Percentiles rank a stretch among this genome's conserved stretches.
These are phyloP conservation scores for Phytopythium delawarense DNA, from an alignment of 352 stramenopile species.

Conservation along the genomic window DNA sequence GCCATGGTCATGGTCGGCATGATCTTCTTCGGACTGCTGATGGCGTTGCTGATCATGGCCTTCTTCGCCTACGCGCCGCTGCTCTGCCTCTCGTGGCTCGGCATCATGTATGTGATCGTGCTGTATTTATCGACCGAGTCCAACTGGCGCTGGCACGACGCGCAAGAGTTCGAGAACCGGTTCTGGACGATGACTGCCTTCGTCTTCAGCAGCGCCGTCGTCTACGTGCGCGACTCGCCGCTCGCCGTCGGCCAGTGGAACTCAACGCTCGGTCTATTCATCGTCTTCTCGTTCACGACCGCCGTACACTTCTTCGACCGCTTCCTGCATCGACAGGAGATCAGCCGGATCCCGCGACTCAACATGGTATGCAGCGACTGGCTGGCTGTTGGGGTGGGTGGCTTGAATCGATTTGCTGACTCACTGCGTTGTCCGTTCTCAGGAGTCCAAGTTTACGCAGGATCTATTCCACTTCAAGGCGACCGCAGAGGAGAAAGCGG, in stretches of 20 bases:
- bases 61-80: conserved; percentile 82
- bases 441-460: conserved; percentile 50
- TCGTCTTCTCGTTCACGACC: conserved; percentile 78
- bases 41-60: conserved; percentile 67
- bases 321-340: conserved; percentile 70
- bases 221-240: conserved; percentile 95
- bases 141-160: conserved; percentile 84
- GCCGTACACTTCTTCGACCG: conserved; percentile 81
- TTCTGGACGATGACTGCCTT: conserved; percentile 96
- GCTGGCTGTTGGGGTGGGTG: not conserved
- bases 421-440: not conserved
- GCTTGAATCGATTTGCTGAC: conserved; percentile 5
- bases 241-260: conserved; percentile 73
- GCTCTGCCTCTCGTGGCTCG: conserved; percentile 74
- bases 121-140: conserved; percentile 81
- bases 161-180: conserved; percentile 96
- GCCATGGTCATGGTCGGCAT: conserved; percentile 68
- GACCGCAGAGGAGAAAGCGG: conserved; percentile 75
- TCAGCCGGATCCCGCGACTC: conserved; percentile 55
- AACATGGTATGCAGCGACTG: conserved; percentile 27
- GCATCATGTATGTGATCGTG: conserved; percentile 77
- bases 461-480: conserved; percentile 84
- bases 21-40: conserved; percentile 57
- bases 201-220: conserved; percentile 87
- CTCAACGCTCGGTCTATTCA: conserved; percentile 62